Conservation (phyloP, 805 yeast genomes). For the Yamadazyma phyllophila region DNA sequence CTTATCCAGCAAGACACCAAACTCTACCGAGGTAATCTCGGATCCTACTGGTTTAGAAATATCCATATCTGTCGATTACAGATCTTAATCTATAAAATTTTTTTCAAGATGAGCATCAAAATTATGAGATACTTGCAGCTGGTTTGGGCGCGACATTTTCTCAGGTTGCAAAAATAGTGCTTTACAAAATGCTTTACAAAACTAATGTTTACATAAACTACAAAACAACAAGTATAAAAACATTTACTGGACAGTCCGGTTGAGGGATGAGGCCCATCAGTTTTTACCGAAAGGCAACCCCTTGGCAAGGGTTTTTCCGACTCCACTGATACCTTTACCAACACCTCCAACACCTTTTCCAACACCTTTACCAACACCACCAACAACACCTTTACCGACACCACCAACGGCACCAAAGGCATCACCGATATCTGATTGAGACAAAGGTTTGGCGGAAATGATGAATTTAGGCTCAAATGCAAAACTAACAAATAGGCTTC, state of each 20-base stretch:
- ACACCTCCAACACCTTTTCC: constrained; percentile 36
- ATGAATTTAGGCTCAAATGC: constrained; percentile 72
- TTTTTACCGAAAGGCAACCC: constrained; percentile 34
- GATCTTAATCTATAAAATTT: constrained; percentile 3
- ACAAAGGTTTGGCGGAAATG: constrained; percentile 37
- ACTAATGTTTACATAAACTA: constrained; percentile 6
- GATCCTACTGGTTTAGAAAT: constrained; percentile 96
- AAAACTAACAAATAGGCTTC: constrained; percentile 58
- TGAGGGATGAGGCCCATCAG: not conserved
- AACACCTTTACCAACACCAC: constrained; percentile 40
- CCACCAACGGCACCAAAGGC: constrained; percentile 47
- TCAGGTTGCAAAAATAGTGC: not conserved
- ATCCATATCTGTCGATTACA: constrained; percentile 58
- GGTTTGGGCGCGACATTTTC: not conserved
- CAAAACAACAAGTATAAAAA: not conserved
- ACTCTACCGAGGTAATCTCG: constrained; percentile 88
- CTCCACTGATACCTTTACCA: constrained; percentile 36
- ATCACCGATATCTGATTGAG: constrained; percentile 19
- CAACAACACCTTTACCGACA: constrained; percentile 39
- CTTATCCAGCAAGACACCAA: constrained; percentile 74
- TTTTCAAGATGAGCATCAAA: constrained; percentile 9
- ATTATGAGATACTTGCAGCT: not conserved
- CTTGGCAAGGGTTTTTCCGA: constrained; percentile 32
- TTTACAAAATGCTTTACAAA: no score
- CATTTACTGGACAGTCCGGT: no score